Percentiles rank a stretch among this genome's conserved stretches.
Conservation (phyloP, 164 flowering plant genomes). For the Magnolia changhungtana region DNA sequence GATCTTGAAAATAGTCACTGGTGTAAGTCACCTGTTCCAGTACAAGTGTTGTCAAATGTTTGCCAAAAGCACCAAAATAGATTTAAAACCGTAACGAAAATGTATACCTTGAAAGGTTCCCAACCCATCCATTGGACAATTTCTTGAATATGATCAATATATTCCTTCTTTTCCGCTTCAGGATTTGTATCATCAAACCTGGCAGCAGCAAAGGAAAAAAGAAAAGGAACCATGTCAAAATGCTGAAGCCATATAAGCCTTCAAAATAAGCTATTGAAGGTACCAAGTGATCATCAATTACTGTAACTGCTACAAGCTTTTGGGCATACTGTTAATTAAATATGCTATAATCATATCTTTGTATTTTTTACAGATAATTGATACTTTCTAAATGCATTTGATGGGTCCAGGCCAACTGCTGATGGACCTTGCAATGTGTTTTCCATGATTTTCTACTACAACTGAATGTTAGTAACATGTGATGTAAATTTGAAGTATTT, state of each 20-base stretch:
- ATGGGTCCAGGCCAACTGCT: no score
- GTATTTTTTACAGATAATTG: no score
- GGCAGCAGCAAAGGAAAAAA: conserved; percentile 2
- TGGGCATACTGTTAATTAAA: not conserved
- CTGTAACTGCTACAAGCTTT: not conserved
- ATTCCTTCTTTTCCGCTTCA: conserved; percentile 96
- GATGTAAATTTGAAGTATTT: no score
- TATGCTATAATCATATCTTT: no score
- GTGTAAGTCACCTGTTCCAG: conserved; percentile 81
- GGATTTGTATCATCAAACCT: conserved; percentile 99
- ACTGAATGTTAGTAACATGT: no score
- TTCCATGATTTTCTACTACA: no score
- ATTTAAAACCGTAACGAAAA: not conserved
- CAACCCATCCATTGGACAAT: conserved; percentile 97
- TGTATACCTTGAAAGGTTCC: conserved; percentile 83
- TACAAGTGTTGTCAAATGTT: conserved; percentile 5
- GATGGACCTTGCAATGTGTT: no score
- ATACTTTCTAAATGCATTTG: no score
- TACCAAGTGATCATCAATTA: not conserved
- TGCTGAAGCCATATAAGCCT: not conserved
- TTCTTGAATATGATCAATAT: conserved; percentile 92
- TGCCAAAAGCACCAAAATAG: not conserved
- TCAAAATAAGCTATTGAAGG: not conserved
- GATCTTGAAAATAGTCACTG: conserved; percentile 91
- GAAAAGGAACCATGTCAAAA: not conserved